Evolutionary conservation across 2,329 filamentous ascomycete genomes (phyloP).

Genomic region (Lasiodiplodia sp.): DNA sequence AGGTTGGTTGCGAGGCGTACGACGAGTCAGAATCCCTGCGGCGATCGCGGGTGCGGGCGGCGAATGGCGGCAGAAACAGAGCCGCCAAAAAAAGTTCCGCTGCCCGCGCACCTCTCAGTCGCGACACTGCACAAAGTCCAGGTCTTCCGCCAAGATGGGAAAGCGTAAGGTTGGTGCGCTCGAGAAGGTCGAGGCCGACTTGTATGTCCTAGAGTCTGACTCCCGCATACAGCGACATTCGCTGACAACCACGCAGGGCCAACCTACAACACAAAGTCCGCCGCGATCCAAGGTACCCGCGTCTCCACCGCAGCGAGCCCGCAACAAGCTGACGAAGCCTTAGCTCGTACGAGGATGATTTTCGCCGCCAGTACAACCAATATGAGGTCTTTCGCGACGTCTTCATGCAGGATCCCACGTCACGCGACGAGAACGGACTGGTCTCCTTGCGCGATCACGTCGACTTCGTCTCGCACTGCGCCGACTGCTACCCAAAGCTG

Average conservation of each 20-base stretch:
- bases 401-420: constrained; percentile 82
- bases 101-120: neutral
- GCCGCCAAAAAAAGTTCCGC: constrained; percentile 17
- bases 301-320: neutral
- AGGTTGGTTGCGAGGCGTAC: neutral
- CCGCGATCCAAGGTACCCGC: constrained; percentile 76
- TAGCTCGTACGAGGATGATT: constrained; percentile 89
- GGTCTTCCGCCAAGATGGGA: constrained; percentile 61
- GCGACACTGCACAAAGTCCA: neutral
- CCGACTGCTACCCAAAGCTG: constrained; percentile 88
- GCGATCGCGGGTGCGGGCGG: constrained; percentile 14
- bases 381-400: constrained; percentile 92
- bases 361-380: constrained; percentile 85
- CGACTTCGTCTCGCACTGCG: constrained; percentile 91
- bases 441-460: constrained; percentile 89
- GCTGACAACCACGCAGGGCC: constrained; percentile 58
- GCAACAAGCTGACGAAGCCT: constrained; percentile 11
- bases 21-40: constrained; percentile 11
- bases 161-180: constrained; percentile 91
- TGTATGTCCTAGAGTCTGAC: constrained; percentile 56
- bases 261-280: constrained; percentile 92
- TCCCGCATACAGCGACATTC: neutral
- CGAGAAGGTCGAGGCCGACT: constrained; percentile 92
- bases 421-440: constrained; percentile 77
- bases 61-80: constrained; percentile 4